Base-by-base conservation (phyloP, 176 grass and related monocot species). In the Lolium multiflorum region DNA sequence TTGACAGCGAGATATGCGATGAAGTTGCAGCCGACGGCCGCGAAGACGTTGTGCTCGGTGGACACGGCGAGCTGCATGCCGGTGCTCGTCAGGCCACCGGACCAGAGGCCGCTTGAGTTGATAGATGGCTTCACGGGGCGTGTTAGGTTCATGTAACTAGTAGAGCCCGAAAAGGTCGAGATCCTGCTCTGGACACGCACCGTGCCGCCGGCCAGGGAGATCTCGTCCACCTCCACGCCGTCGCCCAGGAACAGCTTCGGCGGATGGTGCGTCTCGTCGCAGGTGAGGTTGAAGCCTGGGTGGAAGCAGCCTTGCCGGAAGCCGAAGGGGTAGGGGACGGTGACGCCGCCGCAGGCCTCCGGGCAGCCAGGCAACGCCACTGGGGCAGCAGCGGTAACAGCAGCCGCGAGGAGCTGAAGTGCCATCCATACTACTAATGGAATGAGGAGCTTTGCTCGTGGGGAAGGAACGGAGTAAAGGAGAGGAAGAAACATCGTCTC, bases 241-340 rank as follows among this genome's bases (percentile, higher is more conserved):
- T 46, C 11, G 1, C 17, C 28, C 2, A 26, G 1, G 26, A 18
- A 21, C 7, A 84, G 58, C 58, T 61, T 76, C 4, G 82, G 72
- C 2, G 82, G 82, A 1, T 35, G 26, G 17, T 11, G 18, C 44
- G 71, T 50, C 8, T 84, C 82, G 71, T 71, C 52, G 73, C 87
- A 89, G 2, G 52, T 89, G 72, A 89, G 70, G 37, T 79, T 60
- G 81, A 84, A 89, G 31, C 44, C 87, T 20, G 60, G n/a, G 20
- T 17, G 65, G 61, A 78, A 66, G 63, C 81, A 89, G 1, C 71
- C 59, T 0, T 4, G 73, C 15, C 74, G 58, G 46, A 77, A 62
- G 80, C 87, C 81, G 21, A 84, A 89, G 3, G 87, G 87, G 71
- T 78, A 89, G 26, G 87, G 72, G 73, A 89, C 51, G 21, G n/a